Base-by-base conservation (phyloP, 192 early-diverging fungal species). In the Backusella psychrophila region DNA sequence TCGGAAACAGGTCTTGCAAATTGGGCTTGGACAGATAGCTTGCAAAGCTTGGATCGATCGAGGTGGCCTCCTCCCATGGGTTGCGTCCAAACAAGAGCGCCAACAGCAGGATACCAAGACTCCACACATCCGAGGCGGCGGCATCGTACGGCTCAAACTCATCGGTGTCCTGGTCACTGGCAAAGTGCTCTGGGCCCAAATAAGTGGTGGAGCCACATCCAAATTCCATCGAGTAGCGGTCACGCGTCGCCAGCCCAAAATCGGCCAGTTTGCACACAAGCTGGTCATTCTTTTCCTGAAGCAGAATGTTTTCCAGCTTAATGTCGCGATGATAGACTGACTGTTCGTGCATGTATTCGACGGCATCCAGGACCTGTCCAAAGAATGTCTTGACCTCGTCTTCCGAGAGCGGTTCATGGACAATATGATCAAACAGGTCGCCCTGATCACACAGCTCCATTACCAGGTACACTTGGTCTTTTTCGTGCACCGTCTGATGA, bases 361-460 rank as follows among this genome's bases (percentile, higher is more conserved):
- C 80, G 12, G 95, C 94, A 38, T 90, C 87, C 11, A 93, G 86
- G 59, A 96, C 90, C 80, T 96, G 94, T 6, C 83, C 76, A 80
- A 97, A 97, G 8, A 94, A 83, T 5, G 29, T 26, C 9, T 89
- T 87, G 65, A 90, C 84, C 70, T 93, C 89, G 3, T 75, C 69
- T n/a, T 79, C 72, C 19, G 82, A 80, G 65, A 84, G 82, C 15
- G 92, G 90, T 77, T 97, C 93, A 42, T 49, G 4, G 17, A 96
- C 92, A 41, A 99, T 89, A 84, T 96, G 94, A 68, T 99, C 96
- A 84, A 95, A 99, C 65, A 99, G 87, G 79, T 99, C 97, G 49
- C 97, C 96, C 59, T 81, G 79, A 31, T 93, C 87, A 73, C 94
- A 94, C 78, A 94, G 89, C 82, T 99, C 97, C 97, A 99, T 98